phyloP scores from a whole-genome alignment of 352 stramenopile genomes.

The Albugo laibachii region DNA sequence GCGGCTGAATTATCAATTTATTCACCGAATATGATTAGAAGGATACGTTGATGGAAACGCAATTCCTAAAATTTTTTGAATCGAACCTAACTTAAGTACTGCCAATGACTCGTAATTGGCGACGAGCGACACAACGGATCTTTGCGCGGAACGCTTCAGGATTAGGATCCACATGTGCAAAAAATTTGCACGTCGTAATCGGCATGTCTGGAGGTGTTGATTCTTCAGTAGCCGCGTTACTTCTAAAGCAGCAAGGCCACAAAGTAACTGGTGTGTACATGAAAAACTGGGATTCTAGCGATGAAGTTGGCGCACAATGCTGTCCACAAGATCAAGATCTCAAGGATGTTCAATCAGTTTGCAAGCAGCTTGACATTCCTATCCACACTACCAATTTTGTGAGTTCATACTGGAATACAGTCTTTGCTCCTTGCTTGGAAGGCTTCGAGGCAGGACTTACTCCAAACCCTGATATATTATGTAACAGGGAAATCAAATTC shows the following conservation, averaged over 20 bases:
- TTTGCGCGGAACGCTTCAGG: too few species aligned
- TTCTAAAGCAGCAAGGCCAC: conserved; percentile 82
- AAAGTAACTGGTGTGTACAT: conserved; percentile 94
- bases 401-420: conserved; percentile 94
- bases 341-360: conserved; percentile 84
- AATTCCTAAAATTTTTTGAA: too few species aligned
- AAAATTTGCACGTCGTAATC: conserved; percentile 68
- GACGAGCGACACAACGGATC: too few species aligned
- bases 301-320: conserved; percentile 73
- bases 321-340: conserved; percentile 85
- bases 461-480: conserved; percentile 89
- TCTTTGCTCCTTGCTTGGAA: conserved; percentile 95
- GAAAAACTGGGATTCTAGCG: conserved; percentile 95
- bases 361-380: conserved; percentile 80
- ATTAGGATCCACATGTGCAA: too few species aligned
- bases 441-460: conserved; percentile 68
- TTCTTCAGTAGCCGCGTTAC: conserved; percentile 87
- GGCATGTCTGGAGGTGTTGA: conserved; percentile 98
- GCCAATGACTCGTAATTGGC: too few species aligned
- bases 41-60: too few species aligned
- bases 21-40: too few species aligned
- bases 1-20: too few species aligned
- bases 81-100: too few species aligned
- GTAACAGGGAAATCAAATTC: conserved; percentile 98
- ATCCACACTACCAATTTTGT: conserved; percentile 74